Conservation (phyloP, 495 filamentous ascomycete species). For the Xylaria castorea region DNA sequence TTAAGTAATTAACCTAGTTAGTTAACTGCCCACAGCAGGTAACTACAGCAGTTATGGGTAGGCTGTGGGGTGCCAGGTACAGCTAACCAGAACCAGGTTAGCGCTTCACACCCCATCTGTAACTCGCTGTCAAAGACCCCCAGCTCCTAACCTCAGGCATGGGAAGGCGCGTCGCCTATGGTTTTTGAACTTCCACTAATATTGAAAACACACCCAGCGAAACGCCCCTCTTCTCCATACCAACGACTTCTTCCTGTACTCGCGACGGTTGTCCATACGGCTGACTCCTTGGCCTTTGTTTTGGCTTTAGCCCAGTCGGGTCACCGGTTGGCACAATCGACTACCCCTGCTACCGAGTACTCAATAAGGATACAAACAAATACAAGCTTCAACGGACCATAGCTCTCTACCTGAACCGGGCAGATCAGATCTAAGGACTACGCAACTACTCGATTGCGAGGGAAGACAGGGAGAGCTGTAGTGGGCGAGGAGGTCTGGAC, state of each 20-base stretch:
- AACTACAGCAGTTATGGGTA: background rate
- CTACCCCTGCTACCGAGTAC: background rate
- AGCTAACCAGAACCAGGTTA: background rate
- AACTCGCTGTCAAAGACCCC: conserved; percentile 31
- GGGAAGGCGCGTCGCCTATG: conserved; percentile 38
- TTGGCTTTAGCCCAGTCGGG: background rate
- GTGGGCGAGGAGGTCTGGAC: conserved; percentile 24
- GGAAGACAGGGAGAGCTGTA: conserved; percentile 25
- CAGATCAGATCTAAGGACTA: background rate
- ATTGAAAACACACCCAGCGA: background rate
- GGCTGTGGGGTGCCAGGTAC: conserved; percentile 10
- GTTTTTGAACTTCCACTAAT: conserved; percentile 33
- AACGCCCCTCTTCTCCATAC: conserved; percentile 11
- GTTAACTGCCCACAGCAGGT: background rate
- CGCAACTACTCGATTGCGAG: conserved; percentile 2
- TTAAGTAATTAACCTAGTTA: too few species aligned
- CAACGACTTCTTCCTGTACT: background rate
- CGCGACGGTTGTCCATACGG: background rate
- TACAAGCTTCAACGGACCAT: background rate
- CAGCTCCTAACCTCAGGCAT: conserved; percentile 37
- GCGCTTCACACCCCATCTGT: conserved; percentile 18
- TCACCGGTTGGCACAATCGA: background rate
- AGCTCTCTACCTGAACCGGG: background rate
- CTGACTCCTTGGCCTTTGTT: background rate
- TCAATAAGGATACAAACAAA: conserved; percentile 7